phyloP scores from a whole-genome alignment of 2,329 filamentous ascomycete genomes.

The Clonostachys solani region DNA sequence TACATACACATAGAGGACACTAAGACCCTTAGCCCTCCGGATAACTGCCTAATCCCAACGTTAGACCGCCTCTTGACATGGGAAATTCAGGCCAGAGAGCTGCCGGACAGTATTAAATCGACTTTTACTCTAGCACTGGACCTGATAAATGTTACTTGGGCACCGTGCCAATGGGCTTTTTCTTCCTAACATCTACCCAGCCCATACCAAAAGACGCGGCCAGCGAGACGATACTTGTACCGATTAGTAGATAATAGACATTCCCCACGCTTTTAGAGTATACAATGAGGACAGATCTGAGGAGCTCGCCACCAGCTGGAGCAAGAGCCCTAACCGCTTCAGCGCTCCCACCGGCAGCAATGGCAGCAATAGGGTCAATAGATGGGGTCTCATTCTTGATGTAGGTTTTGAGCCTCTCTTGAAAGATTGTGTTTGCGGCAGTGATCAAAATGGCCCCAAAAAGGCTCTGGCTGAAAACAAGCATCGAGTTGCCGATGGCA shows the following conservation, averaged over 20 bases:
- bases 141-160: too few relatives aligned
- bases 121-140: too few relatives aligned
- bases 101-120: too few relatives aligned
- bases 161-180: not conserved
- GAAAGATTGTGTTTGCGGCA: slow-evolving; percentile 8
- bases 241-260: slow-evolving; percentile 7
- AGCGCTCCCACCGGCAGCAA: slow-evolving; percentile 34
- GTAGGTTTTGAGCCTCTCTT: not conserved
- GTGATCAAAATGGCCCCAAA: slow-evolving; percentile 38
- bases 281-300: slow-evolving; percentile 1
- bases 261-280: slow-evolving; percentile 3
- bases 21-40: too few relatives aligned
- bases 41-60: too few relatives aligned
- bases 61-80: too few relatives aligned
- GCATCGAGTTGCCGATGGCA: slow-evolving; percentile 4
- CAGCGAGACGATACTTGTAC: slow-evolving; percentile 1
- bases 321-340: slow-evolving; percentile 30
- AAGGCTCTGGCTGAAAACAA: slow-evolving; percentile 32
- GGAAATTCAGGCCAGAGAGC: too few relatives aligned
- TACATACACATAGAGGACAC: too few relatives aligned
- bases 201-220: slow-evolving; percentile 7
- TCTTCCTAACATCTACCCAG: slow-evolving; percentile 7
- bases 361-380: slow-evolving; percentile 2
- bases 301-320: slow-evolving; percentile 18
- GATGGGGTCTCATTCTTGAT: slow-evolving; percentile 2